Evolutionary conservation across 768 basidiomycete species (phyloP).

Genomic region (Boletus subcaerulescens): DNA sequence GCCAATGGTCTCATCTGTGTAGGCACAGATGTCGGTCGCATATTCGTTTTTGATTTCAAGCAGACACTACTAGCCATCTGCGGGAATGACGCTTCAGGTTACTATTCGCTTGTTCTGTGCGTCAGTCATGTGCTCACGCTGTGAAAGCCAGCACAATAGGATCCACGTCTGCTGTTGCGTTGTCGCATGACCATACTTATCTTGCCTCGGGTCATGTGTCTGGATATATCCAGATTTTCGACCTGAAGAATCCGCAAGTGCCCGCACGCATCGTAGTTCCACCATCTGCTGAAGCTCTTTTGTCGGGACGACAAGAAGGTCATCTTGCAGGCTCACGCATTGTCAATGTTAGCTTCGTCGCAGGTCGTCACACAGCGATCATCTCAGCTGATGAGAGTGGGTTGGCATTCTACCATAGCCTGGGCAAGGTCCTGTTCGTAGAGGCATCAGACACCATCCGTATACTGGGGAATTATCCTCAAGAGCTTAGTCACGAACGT

Average conservation of each 20-base stretch:
- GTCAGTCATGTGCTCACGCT: slow-evolving; percentile 19
- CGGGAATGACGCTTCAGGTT: slow-evolving; percentile 67
- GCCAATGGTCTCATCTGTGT: slow-evolving; percentile 88
- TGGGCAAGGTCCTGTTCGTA: slow-evolving; percentile 92
- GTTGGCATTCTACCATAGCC: slow-evolving; percentile 90
- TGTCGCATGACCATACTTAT: slow-evolving; percentile 93
- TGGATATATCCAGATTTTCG: slow-evolving; percentile 85
- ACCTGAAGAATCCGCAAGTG: slow-evolving; percentile 64
- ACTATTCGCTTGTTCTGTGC: slow-evolving; percentile 9
- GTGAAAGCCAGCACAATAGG: slow-evolving; percentile 59
- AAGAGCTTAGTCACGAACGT: slow-evolving; percentile 29
- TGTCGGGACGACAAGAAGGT: slow-evolving; percentile 81
- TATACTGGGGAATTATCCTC: slow-evolving; percentile 88
- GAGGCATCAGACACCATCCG: slow-evolving; percentile 93
- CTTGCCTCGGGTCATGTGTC: slow-evolving; percentile 83
- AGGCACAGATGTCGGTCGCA: slow-evolving; percentile 76
- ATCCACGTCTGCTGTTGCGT: slow-evolving; percentile 80
- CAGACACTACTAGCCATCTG: slow-evolving; percentile 81
- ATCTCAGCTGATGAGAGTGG: slow-evolving; percentile 89
- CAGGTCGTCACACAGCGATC: slow-evolving; percentile 88
- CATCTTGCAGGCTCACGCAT: slow-evolving; percentile 81
- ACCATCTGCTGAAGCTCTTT: slow-evolving; percentile 61
- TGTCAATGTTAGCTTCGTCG: slow-evolving; percentile 80
- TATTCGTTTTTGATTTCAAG: slow-evolving; percentile 86
- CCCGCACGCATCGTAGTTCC: slow-evolving; percentile 73